These are phyloP conservation scores for Myriosclerotinia curreyana DNA, from an alignment of 2,329 filamentous ascomycete genomes.

Conservation along the genomic window DNA sequence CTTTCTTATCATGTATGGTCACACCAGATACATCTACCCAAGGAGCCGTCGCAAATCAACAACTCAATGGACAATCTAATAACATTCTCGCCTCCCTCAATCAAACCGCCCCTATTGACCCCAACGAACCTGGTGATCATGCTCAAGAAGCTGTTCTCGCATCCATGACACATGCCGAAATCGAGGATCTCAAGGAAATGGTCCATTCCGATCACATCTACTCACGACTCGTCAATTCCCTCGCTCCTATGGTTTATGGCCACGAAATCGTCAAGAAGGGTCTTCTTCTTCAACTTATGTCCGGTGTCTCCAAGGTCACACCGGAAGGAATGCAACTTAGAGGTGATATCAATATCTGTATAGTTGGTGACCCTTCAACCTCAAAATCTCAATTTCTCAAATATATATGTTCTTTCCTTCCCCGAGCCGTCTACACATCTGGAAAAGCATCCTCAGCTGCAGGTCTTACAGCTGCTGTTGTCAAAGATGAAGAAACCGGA, in stretches of 20 bases:
- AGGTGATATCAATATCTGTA: constrained; percentile 98
- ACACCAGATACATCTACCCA: constrained; percentile 80
- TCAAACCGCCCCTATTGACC: constrained; percentile 65
- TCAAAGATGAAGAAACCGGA: constrained; percentile 97
- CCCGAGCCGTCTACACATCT: constrained; percentile 93
- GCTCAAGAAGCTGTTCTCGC: constrained; percentile 84
- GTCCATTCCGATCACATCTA: constrained; percentile 97
- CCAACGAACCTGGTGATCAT: constrained; percentile 70
- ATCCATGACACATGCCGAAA: constrained; percentile 81
- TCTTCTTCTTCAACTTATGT: constrained; percentile 87
- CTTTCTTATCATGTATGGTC: constrained; percentile 97
- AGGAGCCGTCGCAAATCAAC: constrained; percentile 68
- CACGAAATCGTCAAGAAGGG: constrained; percentile 98
- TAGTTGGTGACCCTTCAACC: constrained; percentile 94
- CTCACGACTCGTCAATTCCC: constrained; percentile 83
- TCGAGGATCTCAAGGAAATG: constrained; percentile 87
- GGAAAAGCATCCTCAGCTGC: constrained; percentile 97
- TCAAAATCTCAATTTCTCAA: constrained; percentile 98
- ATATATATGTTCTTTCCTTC: constrained; percentile 96
- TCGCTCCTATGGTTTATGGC: constrained; percentile 95
- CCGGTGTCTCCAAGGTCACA: constrained; percentile 90
- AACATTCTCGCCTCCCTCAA: constrained; percentile 86
- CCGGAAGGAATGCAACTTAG: constrained; percentile 92
- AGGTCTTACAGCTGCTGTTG: constrained; percentile 92
- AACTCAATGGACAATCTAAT: constrained; percentile 67